These are phyloP conservation scores for Pyrenopolyporus hunteri DNA, from an alignment of 495 filamentous ascomycete species.

Conservation along the genomic window DNA sequence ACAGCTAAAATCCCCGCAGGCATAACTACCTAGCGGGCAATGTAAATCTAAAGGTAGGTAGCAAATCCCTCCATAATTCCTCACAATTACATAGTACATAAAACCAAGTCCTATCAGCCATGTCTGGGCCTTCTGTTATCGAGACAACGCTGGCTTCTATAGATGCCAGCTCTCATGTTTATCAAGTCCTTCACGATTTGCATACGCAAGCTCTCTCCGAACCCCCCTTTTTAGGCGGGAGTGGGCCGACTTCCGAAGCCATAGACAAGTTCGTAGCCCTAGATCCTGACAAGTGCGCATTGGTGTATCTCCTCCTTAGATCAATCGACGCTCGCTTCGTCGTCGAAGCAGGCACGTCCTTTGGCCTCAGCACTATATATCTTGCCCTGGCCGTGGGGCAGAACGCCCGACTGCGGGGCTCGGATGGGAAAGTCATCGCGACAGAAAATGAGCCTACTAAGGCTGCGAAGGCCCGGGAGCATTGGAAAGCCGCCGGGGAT, in stretches of 20 bases:
- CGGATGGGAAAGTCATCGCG: constrained; percentile 54
- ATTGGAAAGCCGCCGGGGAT: constrained; percentile 56
- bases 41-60: too few species aligned
- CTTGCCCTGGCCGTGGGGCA: constrained; percentile 59
- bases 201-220: constrained; percentile 27
- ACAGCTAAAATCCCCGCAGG: not conserved
- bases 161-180: constrained; percentile 18
- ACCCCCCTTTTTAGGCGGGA: constrained; percentile 10
- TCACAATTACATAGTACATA: too few species aligned
- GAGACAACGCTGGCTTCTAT: constrained; percentile 21
- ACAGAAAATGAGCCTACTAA: constrained; percentile 61
- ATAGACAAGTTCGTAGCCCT: constrained; percentile 56
- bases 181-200: constrained; percentile 24
- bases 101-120: not conserved
- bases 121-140: constrained; percentile 17
- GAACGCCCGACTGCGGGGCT: constrained; percentile 33
- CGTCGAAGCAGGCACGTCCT: constrained; percentile 64
- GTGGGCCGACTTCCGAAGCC: constrained; percentile 4
- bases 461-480: constrained; percentile 49
- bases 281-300: constrained; percentile 58
- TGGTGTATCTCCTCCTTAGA: constrained; percentile 53
- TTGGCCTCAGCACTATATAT: constrained; percentile 66
- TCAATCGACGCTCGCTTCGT: constrained; percentile 54
- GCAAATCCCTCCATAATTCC: too few species aligned
- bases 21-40: not conserved